Evolutionary conservation across 495 filamentous ascomycete species (phyloP).

Genomic region (Talaromyces ruber): DNA sequence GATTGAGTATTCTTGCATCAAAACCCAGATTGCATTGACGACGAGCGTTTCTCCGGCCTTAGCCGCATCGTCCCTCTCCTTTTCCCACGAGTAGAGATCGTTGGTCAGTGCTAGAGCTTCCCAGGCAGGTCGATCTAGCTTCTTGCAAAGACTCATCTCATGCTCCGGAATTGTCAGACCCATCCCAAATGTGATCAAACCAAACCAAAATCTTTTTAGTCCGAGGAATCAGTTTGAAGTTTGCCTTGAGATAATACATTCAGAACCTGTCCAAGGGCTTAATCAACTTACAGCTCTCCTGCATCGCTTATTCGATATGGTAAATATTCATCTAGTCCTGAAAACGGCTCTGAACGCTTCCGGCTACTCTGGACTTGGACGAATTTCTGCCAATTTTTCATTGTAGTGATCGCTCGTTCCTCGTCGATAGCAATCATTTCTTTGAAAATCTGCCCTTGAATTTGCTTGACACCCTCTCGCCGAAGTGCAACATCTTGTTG

Average conservation of each 20-base stretch:
- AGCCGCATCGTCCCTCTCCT: not conserved
- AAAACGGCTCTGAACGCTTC: not conserved
- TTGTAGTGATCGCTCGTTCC: conserved; percentile 11
- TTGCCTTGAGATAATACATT: not conserved
- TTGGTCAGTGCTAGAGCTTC: conserved; percentile 1
- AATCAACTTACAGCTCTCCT: not conserved
- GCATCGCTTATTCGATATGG: not conserved
- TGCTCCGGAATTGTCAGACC: conserved; percentile 1
- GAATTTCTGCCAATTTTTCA: conserved; percentile 14
- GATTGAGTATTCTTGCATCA: not conserved
- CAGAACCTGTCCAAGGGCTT: not conserved
- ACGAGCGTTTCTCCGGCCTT: not conserved
- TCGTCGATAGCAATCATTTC: conserved; percentile 18
- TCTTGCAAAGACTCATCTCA: not conserved
- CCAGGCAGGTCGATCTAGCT: not conserved
- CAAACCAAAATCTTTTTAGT: not conserved
- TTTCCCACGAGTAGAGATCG: conserved; percentile 1
- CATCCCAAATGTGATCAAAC: not conserved
- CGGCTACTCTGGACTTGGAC: conserved; percentile 5
- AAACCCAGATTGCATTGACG: not conserved
- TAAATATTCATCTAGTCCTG: not conserved
- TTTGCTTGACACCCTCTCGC: conserved; percentile 5
- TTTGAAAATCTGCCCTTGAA: conserved; percentile 6
- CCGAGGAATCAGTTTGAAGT: not conserved
- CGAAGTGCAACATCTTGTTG: not conserved